Conservation (phyloP, 2,329 filamentous ascomycete species). For the Cordyceps militaris region DNA sequence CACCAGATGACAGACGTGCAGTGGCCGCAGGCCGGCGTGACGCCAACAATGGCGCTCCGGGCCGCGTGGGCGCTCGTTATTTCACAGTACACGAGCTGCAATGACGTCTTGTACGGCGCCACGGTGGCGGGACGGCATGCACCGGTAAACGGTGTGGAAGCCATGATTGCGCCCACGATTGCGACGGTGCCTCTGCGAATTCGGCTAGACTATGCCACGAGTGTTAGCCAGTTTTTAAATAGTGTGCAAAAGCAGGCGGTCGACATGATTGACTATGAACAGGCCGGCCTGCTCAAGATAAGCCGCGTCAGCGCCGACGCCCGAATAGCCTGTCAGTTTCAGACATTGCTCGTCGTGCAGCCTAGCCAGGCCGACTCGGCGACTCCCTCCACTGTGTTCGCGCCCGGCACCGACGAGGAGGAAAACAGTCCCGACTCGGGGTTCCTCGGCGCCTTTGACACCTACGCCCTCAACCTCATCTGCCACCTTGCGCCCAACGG, state of each 20-base stretch:
- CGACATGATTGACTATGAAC: slow-evolving; percentile 23
- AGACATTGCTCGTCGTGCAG: slow-evolving; percentile 26
- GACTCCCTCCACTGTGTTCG: neutral
- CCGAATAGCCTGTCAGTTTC: slow-evolving; percentile 20
- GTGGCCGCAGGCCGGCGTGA: slow-evolving; percentile 18
- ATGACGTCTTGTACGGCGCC: slow-evolving; percentile 48
- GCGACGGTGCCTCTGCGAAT: slow-evolving; percentile 46
- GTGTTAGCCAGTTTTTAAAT: slow-evolving; percentile 39
- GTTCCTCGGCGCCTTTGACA: slow-evolving; percentile 14
- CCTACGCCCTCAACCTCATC: slow-evolving; percentile 14
- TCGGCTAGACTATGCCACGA: slow-evolving; percentile 29
- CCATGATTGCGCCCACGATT: slow-evolving; percentile 49
- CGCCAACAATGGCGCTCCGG: slow-evolving; percentile 43
- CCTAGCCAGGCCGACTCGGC: neutral
- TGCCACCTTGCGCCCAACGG: slow-evolving; percentile 14
- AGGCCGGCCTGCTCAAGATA: slow-evolving; percentile 27
- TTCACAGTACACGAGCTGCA: slow-evolving; percentile 37
- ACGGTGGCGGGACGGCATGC: slow-evolving; percentile 45
- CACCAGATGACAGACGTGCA: slow-evolving; percentile 24
- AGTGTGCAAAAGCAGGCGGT: slow-evolving; percentile 18
- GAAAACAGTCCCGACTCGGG: neutral
- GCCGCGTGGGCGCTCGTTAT: slow-evolving; percentile 47
- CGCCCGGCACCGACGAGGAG: neutral
- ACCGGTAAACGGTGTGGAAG: slow-evolving; percentile 34
- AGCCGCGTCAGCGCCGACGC: slow-evolving; percentile 12